phyloP scores from a whole-genome alignment of 176 grass and related monocot species.

The Lolium rigidum region DNA sequence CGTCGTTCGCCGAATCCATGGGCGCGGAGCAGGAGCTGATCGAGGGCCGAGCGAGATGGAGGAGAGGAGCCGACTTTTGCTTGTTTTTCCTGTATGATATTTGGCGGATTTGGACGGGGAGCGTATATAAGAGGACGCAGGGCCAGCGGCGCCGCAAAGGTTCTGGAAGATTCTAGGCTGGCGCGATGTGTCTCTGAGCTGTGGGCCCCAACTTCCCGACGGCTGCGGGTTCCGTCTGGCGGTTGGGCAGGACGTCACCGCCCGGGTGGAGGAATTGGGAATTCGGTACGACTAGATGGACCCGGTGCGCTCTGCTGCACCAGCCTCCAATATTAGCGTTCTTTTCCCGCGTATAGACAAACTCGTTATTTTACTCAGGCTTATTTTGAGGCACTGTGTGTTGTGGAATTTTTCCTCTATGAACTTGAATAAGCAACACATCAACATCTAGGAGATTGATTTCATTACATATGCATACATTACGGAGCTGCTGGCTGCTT shows the following conservation, averaged over 20 bases:
- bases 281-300: background rate
- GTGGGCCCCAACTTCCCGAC: constrained; percentile 3
- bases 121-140: background rate
- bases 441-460: too few relatives aligned
- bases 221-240: background rate
- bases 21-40: constrained; percentile 15
- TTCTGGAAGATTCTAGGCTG: constrained; percentile 51
- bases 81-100: constrained; percentile 1
- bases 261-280: background rate
- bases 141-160: background rate
- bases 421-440: too few relatives aligned
- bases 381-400: too few relatives aligned
- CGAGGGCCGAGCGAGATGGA: background rate
- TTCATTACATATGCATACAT: too few relatives aligned
- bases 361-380: too few relatives aligned
- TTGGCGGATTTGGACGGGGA: background rate
- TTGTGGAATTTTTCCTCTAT: too few relatives aligned
- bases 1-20: constrained; percentile 51
- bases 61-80: background rate
- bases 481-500: too few relatives aligned
- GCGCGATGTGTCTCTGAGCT: constrained; percentile 31
- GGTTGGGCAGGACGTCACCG: background rate
- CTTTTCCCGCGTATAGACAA: too few relatives aligned
- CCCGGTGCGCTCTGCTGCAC: too few relatives aligned
- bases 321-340: too few relatives aligned